phyloP scores from a whole-genome alignment of 2,329 filamentous ascomycete genomes.

The Rosellinia necatrix region DNA sequence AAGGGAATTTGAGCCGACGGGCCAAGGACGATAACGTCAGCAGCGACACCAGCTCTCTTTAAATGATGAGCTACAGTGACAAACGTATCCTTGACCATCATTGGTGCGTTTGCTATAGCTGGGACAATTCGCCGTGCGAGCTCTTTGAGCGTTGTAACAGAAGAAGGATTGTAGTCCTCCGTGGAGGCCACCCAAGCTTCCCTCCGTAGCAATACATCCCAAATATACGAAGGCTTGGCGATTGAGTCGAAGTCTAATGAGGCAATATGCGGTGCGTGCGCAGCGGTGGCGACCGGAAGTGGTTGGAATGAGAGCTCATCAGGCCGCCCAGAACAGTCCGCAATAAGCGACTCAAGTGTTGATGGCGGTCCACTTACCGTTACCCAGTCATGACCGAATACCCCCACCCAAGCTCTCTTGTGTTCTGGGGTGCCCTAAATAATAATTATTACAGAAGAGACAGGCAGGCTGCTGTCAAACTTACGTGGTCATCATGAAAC shows the following conservation, averaged over 20 bases:
- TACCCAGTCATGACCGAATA: conserved; percentile 19
- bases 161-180: conserved; percentile 14
- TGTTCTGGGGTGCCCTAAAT: conserved; percentile 17
- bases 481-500: conserved; percentile 21
- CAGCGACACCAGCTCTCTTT: conserved; percentile 9
- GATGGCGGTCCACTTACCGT: conserved; percentile 26
- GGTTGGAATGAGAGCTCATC: conserved; percentile 1
- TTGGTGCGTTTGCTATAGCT: conserved; percentile 7
- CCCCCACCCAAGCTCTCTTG: conserved; percentile 25
- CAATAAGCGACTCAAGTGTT: conserved; percentile 17
- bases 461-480: background rate
- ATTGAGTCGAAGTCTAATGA: conserved; percentile 10
- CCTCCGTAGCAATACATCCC: conserved; percentile 20
- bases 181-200: conserved; percentile 26
- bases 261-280: conserved; percentile 25
- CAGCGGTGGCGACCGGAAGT: conserved; percentile 20
- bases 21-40: conserved; percentile 18
- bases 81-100: conserved; percentile 20
- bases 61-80: conserved; percentile 14
- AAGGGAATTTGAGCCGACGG: conserved; percentile 16
- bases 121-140: conserved; percentile 17
- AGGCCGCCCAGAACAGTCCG: background rate
- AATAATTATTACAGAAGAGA: background rate
- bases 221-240: conserved; percentile 22
- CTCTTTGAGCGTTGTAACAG: conserved; percentile 17